A percentile compares a stretch with the other conserved stretches of the same genome.
Conservation (phyloP, 352 stramenopile species). For the Globisporangium lucens region DNA sequence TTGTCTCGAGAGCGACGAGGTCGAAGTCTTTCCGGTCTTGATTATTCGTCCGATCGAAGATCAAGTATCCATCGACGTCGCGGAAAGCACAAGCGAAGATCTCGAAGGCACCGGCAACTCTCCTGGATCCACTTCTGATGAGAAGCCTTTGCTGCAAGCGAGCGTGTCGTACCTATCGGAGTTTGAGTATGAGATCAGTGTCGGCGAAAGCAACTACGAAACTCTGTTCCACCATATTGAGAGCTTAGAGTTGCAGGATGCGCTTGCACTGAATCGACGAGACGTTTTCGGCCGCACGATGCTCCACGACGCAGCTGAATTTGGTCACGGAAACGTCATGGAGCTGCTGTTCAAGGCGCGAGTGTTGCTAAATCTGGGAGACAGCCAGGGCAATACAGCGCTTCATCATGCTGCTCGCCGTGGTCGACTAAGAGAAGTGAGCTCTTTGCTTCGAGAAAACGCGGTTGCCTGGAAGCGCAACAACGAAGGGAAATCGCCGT, state of each 20-base stretch:
- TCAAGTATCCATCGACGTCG: not conserved
- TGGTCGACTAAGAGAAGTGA: constrained; percentile 49
- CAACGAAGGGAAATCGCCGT: constrained; percentile 45
- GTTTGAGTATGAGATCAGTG: constrained; percentile 58
- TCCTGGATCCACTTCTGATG: not conserved
- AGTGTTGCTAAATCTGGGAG: constrained; percentile 38
- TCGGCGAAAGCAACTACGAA: constrained; percentile 58
- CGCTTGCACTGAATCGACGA: constrained; percentile 44
- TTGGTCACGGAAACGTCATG: constrained; percentile 46
- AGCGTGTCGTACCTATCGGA: constrained; percentile 48
- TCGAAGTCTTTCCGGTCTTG: constrained; percentile 66
- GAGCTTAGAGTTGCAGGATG: constrained; percentile 31
- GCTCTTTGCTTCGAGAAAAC: constrained; percentile 41
- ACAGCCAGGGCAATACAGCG: constrained; percentile 47
- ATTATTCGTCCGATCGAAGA: constrained; percentile 44
- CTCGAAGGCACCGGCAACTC: not conserved
- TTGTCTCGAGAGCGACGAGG: constrained; percentile 46
- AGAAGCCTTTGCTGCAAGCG: constrained; percentile 2
- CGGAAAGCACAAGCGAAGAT: not conserved
- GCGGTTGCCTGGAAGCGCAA: constrained; percentile 41
- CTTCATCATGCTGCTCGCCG: constrained; percentile 52
- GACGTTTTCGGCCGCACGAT: constrained; percentile 55
- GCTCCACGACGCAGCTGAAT: constrained; percentile 61
- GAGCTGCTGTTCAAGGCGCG: constrained; percentile 44
- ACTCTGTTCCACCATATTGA: constrained; percentile 46